Conservation (phyloP, 768 basidiomycete species). For the Mycena latifolia region DNA sequence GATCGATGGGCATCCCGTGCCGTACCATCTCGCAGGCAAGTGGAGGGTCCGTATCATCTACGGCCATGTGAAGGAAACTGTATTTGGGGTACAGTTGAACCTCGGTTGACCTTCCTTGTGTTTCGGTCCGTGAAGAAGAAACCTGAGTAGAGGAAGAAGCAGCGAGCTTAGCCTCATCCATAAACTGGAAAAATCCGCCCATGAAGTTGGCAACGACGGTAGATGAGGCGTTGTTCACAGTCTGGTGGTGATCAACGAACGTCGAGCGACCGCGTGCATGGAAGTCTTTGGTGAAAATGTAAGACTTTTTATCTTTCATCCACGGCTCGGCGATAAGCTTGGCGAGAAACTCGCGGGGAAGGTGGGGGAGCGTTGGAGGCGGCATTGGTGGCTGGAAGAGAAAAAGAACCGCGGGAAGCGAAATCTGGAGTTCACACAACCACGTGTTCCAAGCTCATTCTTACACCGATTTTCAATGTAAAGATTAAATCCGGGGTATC, state of each 20-base stretch:
- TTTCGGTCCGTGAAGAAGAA: background rate
- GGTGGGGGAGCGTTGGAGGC: slow-evolving; percentile 11
- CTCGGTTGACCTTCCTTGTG: background rate
- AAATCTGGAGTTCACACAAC: no score
- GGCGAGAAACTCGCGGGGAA: slow-evolving; percentile 22
- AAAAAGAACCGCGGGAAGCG: no score
- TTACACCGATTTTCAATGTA: no score
- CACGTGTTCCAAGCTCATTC: no score
- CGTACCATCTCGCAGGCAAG: slow-evolving; percentile 31
- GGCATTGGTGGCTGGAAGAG: background rate
- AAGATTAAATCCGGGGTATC: no score
- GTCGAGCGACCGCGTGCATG: background rate
- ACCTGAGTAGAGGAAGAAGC: slow-evolving; percentile 1
- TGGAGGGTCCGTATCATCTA: slow-evolving; percentile 23
- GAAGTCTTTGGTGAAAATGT: slow-evolving; percentile 19
- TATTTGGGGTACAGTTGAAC: slow-evolving; percentile 17
- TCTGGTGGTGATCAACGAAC: slow-evolving; percentile 14
- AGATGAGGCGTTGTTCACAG: background rate
- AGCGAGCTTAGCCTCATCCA: slow-evolving; percentile 10
- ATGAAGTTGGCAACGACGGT: background rate
- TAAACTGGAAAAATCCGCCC: slow-evolving; percentile 17
- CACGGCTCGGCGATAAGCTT: slow-evolving; percentile 25
- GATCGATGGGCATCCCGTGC: slow-evolving; percentile 10
- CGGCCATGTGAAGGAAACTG: slow-evolving; percentile 24
- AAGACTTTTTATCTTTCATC: slow-evolving; percentile 20